These are phyloP conservation scores for Hemileccinum impolitum DNA, from an alignment of 768 basidiomycete species.

Conservation along the genomic window DNA sequence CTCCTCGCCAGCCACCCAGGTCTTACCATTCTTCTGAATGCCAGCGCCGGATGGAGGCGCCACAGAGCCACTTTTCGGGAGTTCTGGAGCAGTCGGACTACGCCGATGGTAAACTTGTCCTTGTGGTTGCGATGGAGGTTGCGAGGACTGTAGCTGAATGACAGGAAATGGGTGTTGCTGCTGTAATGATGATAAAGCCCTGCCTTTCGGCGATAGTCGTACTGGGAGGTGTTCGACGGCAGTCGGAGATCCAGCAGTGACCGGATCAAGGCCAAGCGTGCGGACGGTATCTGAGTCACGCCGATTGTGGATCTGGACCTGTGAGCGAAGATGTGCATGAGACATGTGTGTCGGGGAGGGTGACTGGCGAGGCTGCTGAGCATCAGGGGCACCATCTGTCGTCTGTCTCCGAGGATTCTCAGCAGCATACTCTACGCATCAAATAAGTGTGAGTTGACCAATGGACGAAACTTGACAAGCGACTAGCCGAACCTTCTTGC, in stretches of 20 bases:
- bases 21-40: slow-evolving; percentile 34
- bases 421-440: slow-evolving; percentile 23
- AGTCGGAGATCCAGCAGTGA: slow-evolving; percentile 52
- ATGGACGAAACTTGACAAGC: slow-evolving; percentile 7
- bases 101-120: slow-evolving; percentile 50
- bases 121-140: slow-evolving; percentile 18
- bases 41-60: slow-evolving; percentile 16
- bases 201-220: slow-evolving; percentile 31
- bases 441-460: slow-evolving; percentile 8
- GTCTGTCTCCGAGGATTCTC: slow-evolving; percentile 23
- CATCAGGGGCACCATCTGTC: slow-evolving; percentile 9
- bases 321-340: slow-evolving; percentile 29
- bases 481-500: slow-evolving; percentile 37
- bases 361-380: slow-evolving; percentile 42
- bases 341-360: slow-evolving; percentile 49
- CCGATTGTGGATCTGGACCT: slow-evolving; percentile 50
- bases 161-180: slow-evolving; percentile 28
- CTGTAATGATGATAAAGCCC: slow-evolving; percentile 17
- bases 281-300: slow-evolving; percentile 78
- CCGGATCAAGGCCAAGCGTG: slow-evolving; percentile 37
- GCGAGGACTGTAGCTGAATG: slow-evolving; percentile 22
- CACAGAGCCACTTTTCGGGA: slow-evolving; percentile 36
- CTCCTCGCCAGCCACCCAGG: slow-evolving; percentile 47
- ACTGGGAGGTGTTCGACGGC: slow-evolving; percentile 40
- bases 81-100: slow-evolving; percentile 69